Evolutionary conservation across 192 early-diverging fungal species (phyloP).

Genomic region (Funneliformis geosporum): DNA sequence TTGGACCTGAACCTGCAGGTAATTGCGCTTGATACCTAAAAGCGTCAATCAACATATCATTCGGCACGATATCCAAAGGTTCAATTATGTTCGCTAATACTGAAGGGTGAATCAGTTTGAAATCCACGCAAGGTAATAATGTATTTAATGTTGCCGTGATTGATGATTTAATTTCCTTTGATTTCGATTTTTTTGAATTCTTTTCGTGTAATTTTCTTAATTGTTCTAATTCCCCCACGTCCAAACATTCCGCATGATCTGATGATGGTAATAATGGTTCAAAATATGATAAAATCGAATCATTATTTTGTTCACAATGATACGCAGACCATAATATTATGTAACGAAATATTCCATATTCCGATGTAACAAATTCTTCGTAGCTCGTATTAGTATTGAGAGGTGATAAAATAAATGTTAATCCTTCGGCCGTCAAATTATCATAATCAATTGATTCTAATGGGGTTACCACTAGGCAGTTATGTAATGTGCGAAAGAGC

Average conservation of each 20-base stretch:
- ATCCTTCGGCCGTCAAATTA: not conserved
- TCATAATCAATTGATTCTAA: not conserved
- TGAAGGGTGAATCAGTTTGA: constrained; percentile 16
- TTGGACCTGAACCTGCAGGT: not conserved
- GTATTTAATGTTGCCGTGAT: not conserved
- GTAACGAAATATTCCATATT: constrained; percentile 24
- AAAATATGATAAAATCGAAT: not conserved
- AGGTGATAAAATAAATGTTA: constrained; percentile 15
- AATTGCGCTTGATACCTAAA: constrained; percentile 8
- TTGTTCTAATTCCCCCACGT: not conserved
- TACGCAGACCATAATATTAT: constrained; percentile 6
- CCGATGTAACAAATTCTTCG: not conserved
- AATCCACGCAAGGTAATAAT: not conserved
- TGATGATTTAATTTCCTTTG: not conserved
- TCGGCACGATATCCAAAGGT: constrained; percentile 3
- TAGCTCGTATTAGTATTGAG: not conserved
- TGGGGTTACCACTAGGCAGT: not conserved
- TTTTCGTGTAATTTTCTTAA: not conserved
- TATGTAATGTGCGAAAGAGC: not conserved
- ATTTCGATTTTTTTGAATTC: not conserved
- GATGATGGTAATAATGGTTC: not conserved
- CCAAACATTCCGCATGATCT: not conserved
- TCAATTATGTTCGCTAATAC: constrained; percentile 19
- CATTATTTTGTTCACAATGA: not conserved
- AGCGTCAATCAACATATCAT: not conserved